These are phyloP conservation scores for Magnaporthiopsis incrustans DNA, from an alignment of 2,329 filamentous ascomycete genomes.

Conservation along the genomic window DNA sequence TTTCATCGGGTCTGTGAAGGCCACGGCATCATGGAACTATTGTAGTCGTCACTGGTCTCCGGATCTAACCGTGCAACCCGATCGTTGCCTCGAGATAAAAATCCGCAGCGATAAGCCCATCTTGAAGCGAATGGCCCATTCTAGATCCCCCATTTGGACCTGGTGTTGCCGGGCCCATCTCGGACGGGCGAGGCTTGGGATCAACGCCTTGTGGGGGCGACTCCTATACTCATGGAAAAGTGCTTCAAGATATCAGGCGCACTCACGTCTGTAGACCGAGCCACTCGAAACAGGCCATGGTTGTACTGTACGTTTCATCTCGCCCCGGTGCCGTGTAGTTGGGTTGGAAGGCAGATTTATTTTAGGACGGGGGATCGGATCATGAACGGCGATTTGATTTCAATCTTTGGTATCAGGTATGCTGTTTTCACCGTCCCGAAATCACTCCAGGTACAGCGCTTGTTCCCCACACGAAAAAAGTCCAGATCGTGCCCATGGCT, in stretches of 20 bases:
- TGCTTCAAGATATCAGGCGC: background rate
- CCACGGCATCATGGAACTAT: too few relatives aligned
- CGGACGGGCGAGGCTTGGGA: background rate
- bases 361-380: background rate
- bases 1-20: too few relatives aligned
- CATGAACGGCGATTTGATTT: background rate
- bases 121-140: background rate
- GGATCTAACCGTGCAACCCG: too few relatives aligned
- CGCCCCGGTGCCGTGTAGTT: background rate
- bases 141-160: background rate
- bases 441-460: background rate
- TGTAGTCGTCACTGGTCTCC: too few relatives aligned
- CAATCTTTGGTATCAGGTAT: background rate
- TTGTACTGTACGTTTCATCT: background rate
- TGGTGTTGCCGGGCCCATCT: background rate
- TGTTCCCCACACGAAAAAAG: background rate
- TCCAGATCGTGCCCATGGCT: background rate
- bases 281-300: background rate
- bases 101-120: too few relatives aligned
- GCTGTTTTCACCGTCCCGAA: background rate
- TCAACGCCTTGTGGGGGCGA: background rate
- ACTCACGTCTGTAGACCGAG: background rate
- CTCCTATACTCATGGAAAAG: background rate
- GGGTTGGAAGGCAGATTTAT: background rate
- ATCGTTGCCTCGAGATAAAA: too few relatives aligned